These are phyloP conservation scores for Betula pendula DNA, from an alignment of 306 rosid species.

Conservation along the genomic window DNA sequence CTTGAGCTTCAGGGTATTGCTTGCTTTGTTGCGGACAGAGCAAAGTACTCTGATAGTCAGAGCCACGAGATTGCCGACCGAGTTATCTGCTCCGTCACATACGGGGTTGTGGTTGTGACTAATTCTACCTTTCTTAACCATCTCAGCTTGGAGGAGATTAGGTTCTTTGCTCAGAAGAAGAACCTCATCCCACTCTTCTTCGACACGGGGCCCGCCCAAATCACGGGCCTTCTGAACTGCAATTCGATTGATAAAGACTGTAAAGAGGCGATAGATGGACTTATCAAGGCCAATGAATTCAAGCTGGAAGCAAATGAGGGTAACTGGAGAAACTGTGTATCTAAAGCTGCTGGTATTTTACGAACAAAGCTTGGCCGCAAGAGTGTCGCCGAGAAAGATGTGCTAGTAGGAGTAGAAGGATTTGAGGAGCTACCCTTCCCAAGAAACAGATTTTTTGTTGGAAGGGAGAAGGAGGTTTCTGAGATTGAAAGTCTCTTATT, in stretches of 20 bases:
- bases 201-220: slow-evolving; percentile 54
- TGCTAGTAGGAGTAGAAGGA: slow-evolving; percentile 24
- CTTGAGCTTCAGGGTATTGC: slow-evolving; percentile 93
- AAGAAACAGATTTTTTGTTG: slow-evolving; percentile 61
- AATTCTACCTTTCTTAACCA: slow-evolving; percentile 59
- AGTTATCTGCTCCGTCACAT: slow-evolving; percentile 71
- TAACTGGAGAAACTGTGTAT: slow-evolving; percentile 63
- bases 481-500: slow-evolving; percentile 71
- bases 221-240: slow-evolving; percentile 50
- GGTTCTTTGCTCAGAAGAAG: slow-evolving; percentile 88
- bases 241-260: slow-evolving; percentile 59
- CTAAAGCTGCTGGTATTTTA: slow-evolving; percentile 54
- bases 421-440: slow-evolving; percentile 61
- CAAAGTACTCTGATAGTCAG: slow-evolving; percentile 68
- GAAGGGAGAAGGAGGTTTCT: slow-evolving; percentile 75
- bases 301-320: slow-evolving; percentile 68
- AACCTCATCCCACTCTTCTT: slow-evolving; percentile 77
- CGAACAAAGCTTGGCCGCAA: slow-evolving; percentile 75
- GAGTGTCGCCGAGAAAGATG: slow-evolving; percentile 41
- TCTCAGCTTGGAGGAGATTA: slow-evolving; percentile 66
- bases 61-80: slow-evolving; percentile 86
- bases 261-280: slow-evolving; percentile 67
- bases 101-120: slow-evolving; percentile 72
- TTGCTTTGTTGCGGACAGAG: slow-evolving; percentile 79
- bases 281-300: slow-evolving; percentile 59